Evolutionary conservation across 2,329 filamentous ascomycete species (phyloP).

Genomic region (Septoria linicola): DNA sequence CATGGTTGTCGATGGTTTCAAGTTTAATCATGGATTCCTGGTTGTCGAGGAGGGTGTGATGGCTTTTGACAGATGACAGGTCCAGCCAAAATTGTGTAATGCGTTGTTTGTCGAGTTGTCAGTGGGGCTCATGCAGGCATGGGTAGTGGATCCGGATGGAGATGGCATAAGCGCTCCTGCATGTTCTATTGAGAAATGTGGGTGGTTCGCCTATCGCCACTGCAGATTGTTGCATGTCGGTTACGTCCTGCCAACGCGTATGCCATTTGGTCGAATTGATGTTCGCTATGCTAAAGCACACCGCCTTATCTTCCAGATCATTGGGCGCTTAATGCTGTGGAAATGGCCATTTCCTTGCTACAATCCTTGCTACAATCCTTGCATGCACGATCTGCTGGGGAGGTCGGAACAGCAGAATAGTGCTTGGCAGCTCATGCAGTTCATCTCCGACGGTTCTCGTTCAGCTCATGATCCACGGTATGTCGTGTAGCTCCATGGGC

Average conservation of each 20-base stretch:
- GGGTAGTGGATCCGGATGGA: constrained; percentile 6
- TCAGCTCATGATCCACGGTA: constrained; percentile 68
- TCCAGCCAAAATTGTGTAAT: constrained; percentile 3
- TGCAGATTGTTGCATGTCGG: constrained; percentile 6
- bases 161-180: constrained; percentile 8
- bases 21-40: neutral
- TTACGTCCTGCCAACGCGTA: neutral
- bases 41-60: constrained; percentile 4
- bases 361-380: neutral
- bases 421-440: neutral
- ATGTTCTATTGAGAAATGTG: constrained; percentile 9
- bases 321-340: neutral
- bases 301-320: neutral
- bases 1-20: neutral
- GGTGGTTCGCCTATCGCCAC: constrained; percentile 6
- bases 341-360: too few species aligned
- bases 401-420: neutral
- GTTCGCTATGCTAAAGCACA: constrained; percentile 2
- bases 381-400: neutral
- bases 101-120: constrained; percentile 1
- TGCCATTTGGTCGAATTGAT: neutral
- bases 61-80: constrained; percentile 4
- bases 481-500: constrained; percentile 78
- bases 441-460: neutral
- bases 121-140: constrained; percentile 5